Conservation (phyloP, 306 rosid genomes). For the Rosa rugosa region DNA sequence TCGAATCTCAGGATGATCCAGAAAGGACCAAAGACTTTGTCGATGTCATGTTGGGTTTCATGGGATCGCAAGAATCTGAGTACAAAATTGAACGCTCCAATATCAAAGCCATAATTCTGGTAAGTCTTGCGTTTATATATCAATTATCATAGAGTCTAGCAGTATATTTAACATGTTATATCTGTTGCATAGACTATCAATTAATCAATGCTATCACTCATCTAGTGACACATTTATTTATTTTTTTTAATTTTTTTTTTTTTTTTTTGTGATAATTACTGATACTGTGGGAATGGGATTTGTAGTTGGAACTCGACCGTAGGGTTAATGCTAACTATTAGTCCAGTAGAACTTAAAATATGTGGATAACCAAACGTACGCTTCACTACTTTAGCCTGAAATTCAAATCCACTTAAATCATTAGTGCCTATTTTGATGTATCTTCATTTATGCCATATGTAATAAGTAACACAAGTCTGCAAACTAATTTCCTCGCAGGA, state of each 20-base stretch:
- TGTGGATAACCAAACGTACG: too few relatives aligned
- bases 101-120: slow-evolving; percentile 68
- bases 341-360: too few relatives aligned
- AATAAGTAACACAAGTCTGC: not conserved
- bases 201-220: too few relatives aligned
- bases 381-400: too few relatives aligned
- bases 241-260: too few relatives aligned
- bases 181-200: too few relatives aligned
- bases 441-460: not conserved
- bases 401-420: not conserved
- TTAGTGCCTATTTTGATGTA: not conserved
- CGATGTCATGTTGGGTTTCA: slow-evolving; percentile 55
- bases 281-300: too few relatives aligned
- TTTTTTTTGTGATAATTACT: too few relatives aligned
- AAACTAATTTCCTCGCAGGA: slow-evolving; percentile 36
- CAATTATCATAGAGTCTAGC: not conserved
- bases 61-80: slow-evolving; percentile 47
- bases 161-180: too few relatives aligned
- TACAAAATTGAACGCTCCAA: slow-evolving; percentile 46
- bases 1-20: slow-evolving; percentile 26
- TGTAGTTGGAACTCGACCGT: too few relatives aligned
- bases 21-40: slow-evolving; percentile 55
- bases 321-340: too few relatives aligned
- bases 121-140: slow-evolving; percentile 10
- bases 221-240: too few relatives aligned